Evolutionary conservation across 2,329 filamentous ascomycete genomes (phyloP).

Genomic region (Aspergillus caelatus): DNA sequence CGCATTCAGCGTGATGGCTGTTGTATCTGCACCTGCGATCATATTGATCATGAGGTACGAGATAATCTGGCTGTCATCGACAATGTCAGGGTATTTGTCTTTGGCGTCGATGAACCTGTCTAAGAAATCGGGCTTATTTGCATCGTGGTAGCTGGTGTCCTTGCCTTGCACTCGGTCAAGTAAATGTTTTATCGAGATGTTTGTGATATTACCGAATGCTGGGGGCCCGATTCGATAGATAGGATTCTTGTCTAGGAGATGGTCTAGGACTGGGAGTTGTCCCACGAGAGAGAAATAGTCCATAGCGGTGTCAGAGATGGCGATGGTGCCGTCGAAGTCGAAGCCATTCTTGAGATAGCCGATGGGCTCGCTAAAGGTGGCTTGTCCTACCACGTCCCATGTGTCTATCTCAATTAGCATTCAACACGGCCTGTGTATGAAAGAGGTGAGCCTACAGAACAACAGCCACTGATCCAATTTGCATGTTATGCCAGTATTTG

Average conservation of each 20-base stretch:
- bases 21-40: conserved; percentile 45
- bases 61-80: conserved; percentile 42
- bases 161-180: conserved; percentile 19
- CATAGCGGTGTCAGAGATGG: conserved; percentile 24
- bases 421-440: background rate
- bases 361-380: conserved; percentile 30
- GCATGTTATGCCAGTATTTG: conserved; percentile 30
- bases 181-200: conserved; percentile 23
- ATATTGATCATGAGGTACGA: conserved; percentile 38
- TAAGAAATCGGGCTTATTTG: conserved; percentile 37
- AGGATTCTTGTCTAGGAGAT: conserved; percentile 33
- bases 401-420: conserved; percentile 14
- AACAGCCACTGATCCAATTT: conserved; percentile 47
- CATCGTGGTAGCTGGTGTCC: conserved; percentile 22
- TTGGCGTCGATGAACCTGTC: conserved; percentile 48
- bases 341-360: conserved; percentile 30
- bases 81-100: conserved; percentile 33
- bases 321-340: conserved; percentile 30
- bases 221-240: conserved; percentile 30
- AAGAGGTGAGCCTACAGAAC: conserved; percentile 37
- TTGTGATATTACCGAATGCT: conserved; percentile 26
- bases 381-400: conserved; percentile 31
- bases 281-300: conserved; percentile 29
- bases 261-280: conserved; percentile 32
- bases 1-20: conserved; percentile 37